Evolutionary conservation across 768 basidiomycete genomes (phyloP), one percentile per base, ranked within the genome.

Genomic region (Lactarius vividus): DNA sequence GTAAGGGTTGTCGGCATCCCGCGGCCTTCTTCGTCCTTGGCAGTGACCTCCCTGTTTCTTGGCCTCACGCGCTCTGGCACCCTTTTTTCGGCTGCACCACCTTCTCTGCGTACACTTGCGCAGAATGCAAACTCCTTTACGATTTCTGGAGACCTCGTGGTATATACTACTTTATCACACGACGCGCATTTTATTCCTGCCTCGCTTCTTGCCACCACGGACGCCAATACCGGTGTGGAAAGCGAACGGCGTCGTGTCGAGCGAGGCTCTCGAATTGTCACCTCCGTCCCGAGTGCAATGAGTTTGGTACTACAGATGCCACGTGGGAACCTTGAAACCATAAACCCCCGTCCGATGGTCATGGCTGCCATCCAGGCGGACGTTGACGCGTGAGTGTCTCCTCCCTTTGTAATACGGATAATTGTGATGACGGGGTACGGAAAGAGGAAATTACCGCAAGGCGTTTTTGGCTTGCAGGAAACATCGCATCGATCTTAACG

Each of bases 301-400:
- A 88, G 84, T 71, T 76, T 99, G 39, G 91, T 98, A 0, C 78
- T 99, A 11, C 97, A 99, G 77, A 98, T 98, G 96, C 97, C 96
- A 0, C 80, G 97, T 69, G 97, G 97, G 1, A 98, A 98, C 76
- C 73, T 99, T 66, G 97, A 99, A 79, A 98, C 94, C 1, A 88
- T 99, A 61, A 93, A 90, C 71, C 97, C 97, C 3, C 81, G 97
- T 52, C 91, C 96, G 15, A 76, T 99, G 71, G 95, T 98, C 20
- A 86, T 97, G 81, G 84, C 88, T 63, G 88, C 93, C 6, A 88
- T 98, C 1, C 83, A 84, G 59, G 80, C 84, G 60, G 91, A 96
- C 73, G 78, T 98, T 7, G 82, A 89, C 42, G 79, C 76, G 95
- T 94, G 71, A 71, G 87, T 82, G 40, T 69, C 10, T 9, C 46